Percentiles rank a stretch among this genome's conserved stretches.
Conservation (phyloP, 2,329 filamentous ascomycete species). For the Colletotrichum somersetense region DNA sequence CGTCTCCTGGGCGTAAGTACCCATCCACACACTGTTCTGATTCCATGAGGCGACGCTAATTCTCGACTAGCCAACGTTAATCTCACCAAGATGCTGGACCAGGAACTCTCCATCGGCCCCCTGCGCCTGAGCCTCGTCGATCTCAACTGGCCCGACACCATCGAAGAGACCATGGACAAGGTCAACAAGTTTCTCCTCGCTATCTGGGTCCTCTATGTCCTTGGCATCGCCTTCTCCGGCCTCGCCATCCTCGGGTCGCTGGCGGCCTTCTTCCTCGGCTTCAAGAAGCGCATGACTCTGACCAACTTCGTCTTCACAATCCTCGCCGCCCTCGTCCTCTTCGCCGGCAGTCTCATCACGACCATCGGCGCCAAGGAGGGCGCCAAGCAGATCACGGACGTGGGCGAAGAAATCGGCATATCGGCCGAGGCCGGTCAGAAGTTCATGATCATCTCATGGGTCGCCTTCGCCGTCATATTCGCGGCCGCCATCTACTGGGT, state of each 20-base stretch:
- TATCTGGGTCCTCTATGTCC: constrained; percentile 62
- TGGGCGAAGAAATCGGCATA: constrained; percentile 60
- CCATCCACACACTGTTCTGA: background rate
- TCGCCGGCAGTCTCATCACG: constrained; percentile 58
- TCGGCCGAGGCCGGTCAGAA: constrained; percentile 57
- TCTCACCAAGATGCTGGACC: constrained; percentile 61
- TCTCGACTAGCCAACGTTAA: constrained; percentile 55
- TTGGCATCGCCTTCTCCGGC: constrained; percentile 58
- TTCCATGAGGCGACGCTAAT: constrained; percentile 11
- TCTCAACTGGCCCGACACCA: constrained; percentile 58
- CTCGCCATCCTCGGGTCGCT: constrained; percentile 57
- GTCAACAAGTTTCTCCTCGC: constrained; percentile 63
- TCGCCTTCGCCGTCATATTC: constrained; percentile 60
- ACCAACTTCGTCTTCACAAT: constrained; percentile 55
- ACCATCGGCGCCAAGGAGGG: constrained; percentile 57
- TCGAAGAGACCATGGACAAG: constrained; percentile 62
- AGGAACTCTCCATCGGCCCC: constrained; percentile 60
- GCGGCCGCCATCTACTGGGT: constrained; percentile 57
- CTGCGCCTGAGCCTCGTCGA: constrained; percentile 59
- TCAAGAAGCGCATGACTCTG: constrained; percentile 45
- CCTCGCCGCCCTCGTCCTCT: constrained; percentile 53
- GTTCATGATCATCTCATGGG: constrained; percentile 62
- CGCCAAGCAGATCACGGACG: constrained; percentile 56
- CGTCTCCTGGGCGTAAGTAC: constrained; percentile 54
- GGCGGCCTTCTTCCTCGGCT: constrained; percentile 52